These are phyloP conservation scores for Spizellomyces sp. DNA, from an alignment of 192 early-diverging fungal genomes.

Conservation along the genomic window DNA sequence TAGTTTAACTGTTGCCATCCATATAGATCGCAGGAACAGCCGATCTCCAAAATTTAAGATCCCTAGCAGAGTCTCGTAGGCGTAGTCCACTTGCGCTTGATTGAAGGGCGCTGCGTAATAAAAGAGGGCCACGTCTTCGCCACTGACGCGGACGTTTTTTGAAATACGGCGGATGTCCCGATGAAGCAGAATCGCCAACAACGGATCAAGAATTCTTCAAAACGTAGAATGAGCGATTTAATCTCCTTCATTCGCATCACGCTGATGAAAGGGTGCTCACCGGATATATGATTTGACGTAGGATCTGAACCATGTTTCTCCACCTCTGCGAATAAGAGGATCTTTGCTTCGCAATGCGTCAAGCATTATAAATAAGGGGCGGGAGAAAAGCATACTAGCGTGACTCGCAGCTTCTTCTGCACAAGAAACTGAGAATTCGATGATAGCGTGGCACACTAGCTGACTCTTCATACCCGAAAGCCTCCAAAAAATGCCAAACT, in stretches of 20 bases:
- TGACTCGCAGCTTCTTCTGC: slow-evolving; percentile 39
- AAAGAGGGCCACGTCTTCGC: slow-evolving; percentile 36
- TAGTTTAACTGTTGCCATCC: slow-evolving; percentile 9
- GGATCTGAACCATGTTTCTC: slow-evolving; percentile 72
- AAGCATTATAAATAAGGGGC: slow-evolving; percentile 78
- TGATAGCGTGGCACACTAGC: not conserved
- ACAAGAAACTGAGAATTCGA: not conserved
- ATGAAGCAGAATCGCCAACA: slow-evolving; percentile 43
- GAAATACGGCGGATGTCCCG: slow-evolving; percentile 26
- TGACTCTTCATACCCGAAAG: slow-evolving; percentile 46
- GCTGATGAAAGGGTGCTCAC: not conserved
- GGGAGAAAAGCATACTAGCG: slow-evolving; percentile 57
- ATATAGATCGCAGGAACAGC: slow-evolving; percentile 53
- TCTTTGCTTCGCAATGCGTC: slow-evolving; percentile 65
- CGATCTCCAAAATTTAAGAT: slow-evolving; percentile 59
- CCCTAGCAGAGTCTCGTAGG: slow-evolving; percentile 55
- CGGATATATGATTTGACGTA: slow-evolving; percentile 59
- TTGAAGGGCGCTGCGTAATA: slow-evolving; percentile 66
- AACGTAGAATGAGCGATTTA: slow-evolving; percentile 4
- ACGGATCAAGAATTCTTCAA: slow-evolving; percentile 59
- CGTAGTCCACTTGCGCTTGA: slow-evolving; percentile 68
- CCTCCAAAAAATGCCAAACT: slow-evolving; percentile 74
- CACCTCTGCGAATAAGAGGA: slow-evolving; percentile 57
- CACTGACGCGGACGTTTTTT: not conserved
- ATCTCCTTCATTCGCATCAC: not conserved